Conservation (phyloP, 371 early-diverging fungal species). For the Rhizopus delemar region DNA sequence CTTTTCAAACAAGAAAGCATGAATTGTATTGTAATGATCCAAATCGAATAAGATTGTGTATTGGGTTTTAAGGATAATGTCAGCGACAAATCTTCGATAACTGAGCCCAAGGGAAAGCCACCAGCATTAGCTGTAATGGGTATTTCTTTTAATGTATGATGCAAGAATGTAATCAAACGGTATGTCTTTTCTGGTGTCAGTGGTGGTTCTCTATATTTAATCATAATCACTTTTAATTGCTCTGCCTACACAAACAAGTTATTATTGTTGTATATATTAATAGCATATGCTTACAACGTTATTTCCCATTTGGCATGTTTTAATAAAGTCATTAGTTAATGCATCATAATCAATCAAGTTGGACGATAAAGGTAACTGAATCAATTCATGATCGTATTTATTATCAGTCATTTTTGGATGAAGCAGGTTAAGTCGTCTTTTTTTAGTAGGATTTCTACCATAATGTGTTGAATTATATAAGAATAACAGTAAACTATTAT, state of each 20-base stretch:
- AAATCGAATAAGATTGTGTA: slow-evolving; percentile 20
- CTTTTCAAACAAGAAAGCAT: slow-evolving; percentile 46
- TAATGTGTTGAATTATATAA: slow-evolving; percentile 27
- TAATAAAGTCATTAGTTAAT: slow-evolving; percentile 38
- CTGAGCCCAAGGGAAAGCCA: slow-evolving; percentile 38
- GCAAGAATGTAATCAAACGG: slow-evolving; percentile 43
- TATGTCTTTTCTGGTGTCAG: slow-evolving; percentile 41
- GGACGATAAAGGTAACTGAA: slow-evolving; percentile 27
- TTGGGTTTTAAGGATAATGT: slow-evolving; percentile 33
- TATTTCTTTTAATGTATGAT: slow-evolving; percentile 32
- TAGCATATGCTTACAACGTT: neutral
- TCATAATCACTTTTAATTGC: slow-evolving; percentile 42
- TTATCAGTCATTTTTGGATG: slow-evolving; percentile 31
- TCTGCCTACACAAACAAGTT: slow-evolving; percentile 30
- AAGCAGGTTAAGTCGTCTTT: slow-evolving; percentile 38
- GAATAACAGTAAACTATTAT: neutral
- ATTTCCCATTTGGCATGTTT: slow-evolving; percentile 33
- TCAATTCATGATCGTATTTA: slow-evolving; percentile 28
- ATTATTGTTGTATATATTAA: neutral
- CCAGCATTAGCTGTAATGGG: slow-evolving; percentile 26
- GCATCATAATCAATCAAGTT: slow-evolving; percentile 40
- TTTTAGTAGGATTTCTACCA: slow-evolving; percentile 39
- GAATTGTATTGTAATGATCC: slow-evolving; percentile 48
- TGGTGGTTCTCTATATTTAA: slow-evolving; percentile 48
- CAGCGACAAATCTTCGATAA: slow-evolving; percentile 43